A percentile compares a stretch with the other conserved stretches of the same genome.
phyloP scores from a whole-genome alignment of 768 basidiomycete genomes.

The Pisolithus microcarpus region DNA sequence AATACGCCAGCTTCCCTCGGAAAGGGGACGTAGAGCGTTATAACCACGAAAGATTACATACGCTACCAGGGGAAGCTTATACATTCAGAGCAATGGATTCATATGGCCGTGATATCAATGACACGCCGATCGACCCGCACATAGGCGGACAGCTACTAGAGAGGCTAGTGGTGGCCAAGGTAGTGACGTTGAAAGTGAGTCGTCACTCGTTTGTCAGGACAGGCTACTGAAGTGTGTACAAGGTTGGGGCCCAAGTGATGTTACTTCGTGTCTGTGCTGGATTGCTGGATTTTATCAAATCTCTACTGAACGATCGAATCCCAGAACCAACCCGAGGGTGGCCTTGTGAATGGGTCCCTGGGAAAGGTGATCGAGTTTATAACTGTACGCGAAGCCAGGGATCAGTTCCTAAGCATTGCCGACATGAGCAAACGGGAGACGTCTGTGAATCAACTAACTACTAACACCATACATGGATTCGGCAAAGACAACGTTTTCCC shows the following conservation, averaged over 20 bases:
- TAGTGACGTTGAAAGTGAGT: slow-evolving; percentile 43
- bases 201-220: neutral
- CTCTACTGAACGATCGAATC: neutral
- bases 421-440: slow-evolving; percentile 14
- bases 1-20: slow-evolving; percentile 17
- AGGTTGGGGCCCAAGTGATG: slow-evolving; percentile 81
- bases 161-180: slow-evolving; percentile 40
- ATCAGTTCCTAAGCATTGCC: slow-evolving; percentile 22
- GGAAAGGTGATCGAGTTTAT: slow-evolving; percentile 54
- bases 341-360: slow-evolving; percentile 81
- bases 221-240: neutral
- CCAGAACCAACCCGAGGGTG: slow-evolving; percentile 28
- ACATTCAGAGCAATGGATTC: slow-evolving; percentile 39
- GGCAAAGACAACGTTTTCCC: slow-evolving; percentile 22
- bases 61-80: slow-evolving; percentile 21
- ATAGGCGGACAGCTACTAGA: slow-evolving; percentile 34
- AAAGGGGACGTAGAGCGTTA: slow-evolving; percentile 21
- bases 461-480: slow-evolving; percentile 12
- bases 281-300: neutral
- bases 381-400: slow-evolving; percentile 22
- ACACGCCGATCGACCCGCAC: slow-evolving; percentile 23
- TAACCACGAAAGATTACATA: slow-evolving; percentile 16
- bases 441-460: neutral
- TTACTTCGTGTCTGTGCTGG: slow-evolving; percentile 25
- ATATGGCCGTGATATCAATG: slow-evolving; percentile 36